Percentiles rank a stretch among this genome's conserved stretches.
phyloP scores from a whole-genome alignment of 805 yeast species.

The Monosporozyma solicola region DNA sequence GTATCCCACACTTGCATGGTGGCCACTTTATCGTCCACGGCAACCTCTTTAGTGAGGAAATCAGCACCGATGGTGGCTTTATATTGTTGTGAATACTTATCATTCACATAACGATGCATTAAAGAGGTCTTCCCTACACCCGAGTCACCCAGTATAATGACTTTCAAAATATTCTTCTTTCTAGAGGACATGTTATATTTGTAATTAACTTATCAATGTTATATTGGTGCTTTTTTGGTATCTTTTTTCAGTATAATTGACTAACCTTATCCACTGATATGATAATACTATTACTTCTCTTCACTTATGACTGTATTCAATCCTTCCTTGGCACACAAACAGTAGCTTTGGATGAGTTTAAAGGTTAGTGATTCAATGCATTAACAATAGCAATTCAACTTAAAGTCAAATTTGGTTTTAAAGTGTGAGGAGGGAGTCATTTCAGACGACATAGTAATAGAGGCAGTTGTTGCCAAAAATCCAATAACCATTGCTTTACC shows the following conservation, averaged over 20 bases:
- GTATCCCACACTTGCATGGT: slow-evolving; percentile 90
- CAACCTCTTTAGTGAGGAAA: slow-evolving; percentile 83
- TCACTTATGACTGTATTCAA: background rate
- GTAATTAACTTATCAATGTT: background rate
- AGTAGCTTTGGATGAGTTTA: background rate
- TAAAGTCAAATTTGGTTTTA: background rate
- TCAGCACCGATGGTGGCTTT: slow-evolving; percentile 98
- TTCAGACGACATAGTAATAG: background rate
- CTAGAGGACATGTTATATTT: slow-evolving; percentile 31
- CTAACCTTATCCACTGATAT: background rate
- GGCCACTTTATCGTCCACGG: slow-evolving; percentile 52
- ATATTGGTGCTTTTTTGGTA: too few relatives aligned
- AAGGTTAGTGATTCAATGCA: background rate
- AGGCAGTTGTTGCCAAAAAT: background rate
- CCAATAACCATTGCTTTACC: background rate
- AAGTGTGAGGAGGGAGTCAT: background rate
- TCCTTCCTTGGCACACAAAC: background rate
- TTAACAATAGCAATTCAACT: background rate
- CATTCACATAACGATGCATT: slow-evolving; percentile 95
- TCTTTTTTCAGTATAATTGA: too few relatives aligned
- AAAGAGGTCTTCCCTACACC: slow-evolving; percentile 97
- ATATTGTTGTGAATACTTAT: slow-evolving; percentile 89
- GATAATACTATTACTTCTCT: background rate
- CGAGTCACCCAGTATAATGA: slow-evolving; percentile 90
- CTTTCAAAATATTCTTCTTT: slow-evolving; percentile 71